Percentiles rank a stretch among this genome's conserved stretches.
phyloP scores from a whole-genome alignment of 2,329 filamentous ascomycete genomes.

The Didymella glomerata region DNA sequence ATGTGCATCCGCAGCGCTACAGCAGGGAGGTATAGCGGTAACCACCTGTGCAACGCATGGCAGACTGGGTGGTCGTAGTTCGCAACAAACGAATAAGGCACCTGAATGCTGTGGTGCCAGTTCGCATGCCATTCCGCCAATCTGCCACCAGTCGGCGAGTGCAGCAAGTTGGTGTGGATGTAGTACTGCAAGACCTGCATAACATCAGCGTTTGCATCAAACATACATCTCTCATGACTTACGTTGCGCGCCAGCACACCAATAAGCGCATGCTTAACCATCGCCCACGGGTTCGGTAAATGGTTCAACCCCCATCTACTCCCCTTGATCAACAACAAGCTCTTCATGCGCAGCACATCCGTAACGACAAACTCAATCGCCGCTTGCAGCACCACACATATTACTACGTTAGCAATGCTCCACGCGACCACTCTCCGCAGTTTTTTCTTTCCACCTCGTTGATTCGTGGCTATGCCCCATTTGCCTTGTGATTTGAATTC shows the following conservation, averaged over 20 bases:
- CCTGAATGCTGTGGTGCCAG: conserved; percentile 67
- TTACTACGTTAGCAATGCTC: conserved; percentile 63
- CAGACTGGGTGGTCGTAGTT: conserved; percentile 74
- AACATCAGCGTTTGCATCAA: neutral
- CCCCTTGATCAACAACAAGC: conserved; percentile 66
- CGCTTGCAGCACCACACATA: conserved; percentile 64
- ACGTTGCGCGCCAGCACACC: conserved; percentile 67
- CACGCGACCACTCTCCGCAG: conserved; percentile 62
- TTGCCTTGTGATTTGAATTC: conserved; percentile 73
- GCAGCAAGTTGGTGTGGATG: conserved; percentile 76
- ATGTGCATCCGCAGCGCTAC: conserved; percentile 73
- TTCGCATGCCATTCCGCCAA: conserved; percentile 54
- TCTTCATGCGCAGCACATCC: conserved; percentile 61
- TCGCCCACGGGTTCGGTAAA: conserved; percentile 69
- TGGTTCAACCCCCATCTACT: conserved; percentile 67
- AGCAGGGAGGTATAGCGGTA: conserved; percentile 72
- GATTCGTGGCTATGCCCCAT: conserved; percentile 55
- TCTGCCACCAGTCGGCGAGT: conserved; percentile 54
- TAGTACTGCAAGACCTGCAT: conserved; percentile 71
- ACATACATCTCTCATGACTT: conserved; percentile 26
- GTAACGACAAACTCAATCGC: conserved; percentile 64
- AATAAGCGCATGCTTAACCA: conserved; percentile 63
- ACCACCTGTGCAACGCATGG: conserved; percentile 68
- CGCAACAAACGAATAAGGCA: conserved; percentile 69
- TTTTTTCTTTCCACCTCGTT: conserved; percentile 52